Evolutionary conservation across 768 basidiomycete genomes (phyloP).

Genomic region (Mycena filopes): DNA sequence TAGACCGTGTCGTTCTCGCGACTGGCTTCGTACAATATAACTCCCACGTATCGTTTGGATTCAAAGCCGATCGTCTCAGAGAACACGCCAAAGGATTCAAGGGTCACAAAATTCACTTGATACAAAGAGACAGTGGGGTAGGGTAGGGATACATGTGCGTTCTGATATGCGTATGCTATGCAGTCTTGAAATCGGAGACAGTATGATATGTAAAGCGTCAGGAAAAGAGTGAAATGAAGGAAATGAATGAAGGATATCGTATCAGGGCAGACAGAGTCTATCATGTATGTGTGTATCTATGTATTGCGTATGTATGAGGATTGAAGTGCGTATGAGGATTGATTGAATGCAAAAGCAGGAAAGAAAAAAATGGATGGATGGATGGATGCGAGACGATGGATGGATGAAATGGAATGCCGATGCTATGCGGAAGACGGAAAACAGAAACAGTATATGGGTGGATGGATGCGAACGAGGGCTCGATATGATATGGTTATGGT

Average conservation of each 20-base stretch:
- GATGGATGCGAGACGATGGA: conserved; percentile 12
- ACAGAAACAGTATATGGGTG: conserved; percentile 10
- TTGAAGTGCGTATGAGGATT: background rate
- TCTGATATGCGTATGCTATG: background rate
- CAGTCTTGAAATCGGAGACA: background rate
- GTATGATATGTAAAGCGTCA: background rate
- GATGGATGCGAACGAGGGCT: conserved; percentile 6
- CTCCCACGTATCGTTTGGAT: too few relatives aligned
- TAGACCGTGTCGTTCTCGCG: too few relatives aligned
- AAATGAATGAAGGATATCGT: too few relatives aligned
- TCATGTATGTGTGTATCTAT: background rate
- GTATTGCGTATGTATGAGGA: background rate
- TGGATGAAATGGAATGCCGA: conserved; percentile 7
- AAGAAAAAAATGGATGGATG: background rate
- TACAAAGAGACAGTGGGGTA: background rate
- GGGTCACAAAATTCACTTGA: too few relatives aligned
- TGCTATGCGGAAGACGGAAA: background rate
- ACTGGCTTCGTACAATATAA: too few relatives aligned
- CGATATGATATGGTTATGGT: conserved; percentile 15
- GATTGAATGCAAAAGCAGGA: conserved; percentile 18
- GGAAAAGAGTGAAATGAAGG: background rate
- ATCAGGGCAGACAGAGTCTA: background rate
- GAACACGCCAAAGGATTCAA: too few relatives aligned
- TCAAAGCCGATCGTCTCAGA: too few relatives aligned
- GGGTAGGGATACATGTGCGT: background rate